These are phyloP conservation scores for Paspalum vaginatum DNA, from an alignment of 176 grass and related monocot species.

Conservation along the genomic window DNA sequence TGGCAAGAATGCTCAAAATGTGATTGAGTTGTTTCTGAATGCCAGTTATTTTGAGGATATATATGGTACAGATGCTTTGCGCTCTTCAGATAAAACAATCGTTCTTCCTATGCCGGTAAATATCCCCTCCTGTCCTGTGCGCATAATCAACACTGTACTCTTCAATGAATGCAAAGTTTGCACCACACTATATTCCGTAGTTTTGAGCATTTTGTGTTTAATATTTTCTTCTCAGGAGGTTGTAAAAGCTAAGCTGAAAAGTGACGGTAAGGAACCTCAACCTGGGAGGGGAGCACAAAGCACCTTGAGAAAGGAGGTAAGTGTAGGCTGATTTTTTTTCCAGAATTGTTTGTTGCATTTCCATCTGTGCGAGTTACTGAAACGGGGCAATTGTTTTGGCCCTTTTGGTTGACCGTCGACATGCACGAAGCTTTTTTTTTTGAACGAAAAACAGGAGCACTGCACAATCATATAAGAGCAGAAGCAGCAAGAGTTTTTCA, in stretches of 20 bases:
- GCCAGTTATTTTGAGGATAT: slow-evolving; percentile 68
- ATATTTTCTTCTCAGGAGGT: slow-evolving; percentile 56
- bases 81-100: slow-evolving; percentile 48
- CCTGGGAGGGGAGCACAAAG: slow-evolving; percentile 52
- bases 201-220: slow-evolving; percentile 32
- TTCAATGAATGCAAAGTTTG: neutral
- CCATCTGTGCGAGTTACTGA: neutral
- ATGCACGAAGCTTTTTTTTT: neutral
- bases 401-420: neutral
- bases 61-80: slow-evolving; percentile 38
- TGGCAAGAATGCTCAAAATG: slow-evolving; percentile 4
- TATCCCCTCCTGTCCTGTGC: neutral
- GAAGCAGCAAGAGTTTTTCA: neutral
- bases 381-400: neutral
- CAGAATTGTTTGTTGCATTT: neutral
- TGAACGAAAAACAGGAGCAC: neutral
- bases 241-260: slow-evolving; percentile 45
- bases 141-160: neutral
- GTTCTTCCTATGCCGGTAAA: slow-evolving; percentile 53
- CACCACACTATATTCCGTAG: neutral
- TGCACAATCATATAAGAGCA: neutral
- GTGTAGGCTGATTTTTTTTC: slow-evolving; percentile 3
- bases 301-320: slow-evolving; percentile 85
- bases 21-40: slow-evolving; percentile 37
- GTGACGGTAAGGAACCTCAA: slow-evolving; percentile 45